phyloP scores from a whole-genome alignment of 768 basidiomycete genomes.

The Nidularia sp. region DNA sequence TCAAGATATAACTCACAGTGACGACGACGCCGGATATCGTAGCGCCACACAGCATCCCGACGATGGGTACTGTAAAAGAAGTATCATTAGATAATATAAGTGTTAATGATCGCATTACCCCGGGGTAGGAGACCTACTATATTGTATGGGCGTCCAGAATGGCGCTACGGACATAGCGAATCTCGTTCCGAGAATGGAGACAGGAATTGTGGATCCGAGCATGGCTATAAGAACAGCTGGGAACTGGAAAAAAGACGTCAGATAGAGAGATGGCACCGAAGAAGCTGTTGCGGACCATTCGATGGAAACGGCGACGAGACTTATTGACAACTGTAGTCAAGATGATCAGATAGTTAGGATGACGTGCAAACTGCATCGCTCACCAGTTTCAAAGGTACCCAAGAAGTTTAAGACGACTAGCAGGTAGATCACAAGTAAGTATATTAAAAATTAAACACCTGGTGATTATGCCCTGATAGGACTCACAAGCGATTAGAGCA shows the following conservation, averaged over 20 bases:
- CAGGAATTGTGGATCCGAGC: slow-evolving; percentile 73
- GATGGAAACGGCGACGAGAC: slow-evolving; percentile 61
- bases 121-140: slow-evolving; percentile 40
- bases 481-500: slow-evolving; percentile 67
- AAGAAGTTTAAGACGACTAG: slow-evolving; percentile 68
- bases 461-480: not conserved
- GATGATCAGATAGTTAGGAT: too few species aligned
- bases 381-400: slow-evolving; percentile 76
- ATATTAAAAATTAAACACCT: not conserved
- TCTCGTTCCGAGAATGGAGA: slow-evolving; percentile 70
- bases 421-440: not conserved
- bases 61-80: slow-evolving; percentile 57
- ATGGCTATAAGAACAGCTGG: slow-evolving; percentile 61
- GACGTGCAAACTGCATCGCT: slow-evolving; percentile 6
- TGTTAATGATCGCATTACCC: slow-evolving; percentile 1
- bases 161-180: slow-evolving; percentile 75
- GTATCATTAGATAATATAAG: not conserved
- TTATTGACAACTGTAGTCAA: slow-evolving; percentile 67
- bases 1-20: slow-evolving; percentile 64
- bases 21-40: slow-evolving; percentile 77
- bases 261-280: too few species aligned
- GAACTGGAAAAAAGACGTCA: slow-evolving; percentile 38
- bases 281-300: slow-evolving; percentile 52
- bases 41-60: slow-evolving; percentile 84
- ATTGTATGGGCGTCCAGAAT: slow-evolving; percentile 84